Conservation (phyloP, 1,284 basidiomycete genomes). For the Rhodotorula sp. region DNA sequence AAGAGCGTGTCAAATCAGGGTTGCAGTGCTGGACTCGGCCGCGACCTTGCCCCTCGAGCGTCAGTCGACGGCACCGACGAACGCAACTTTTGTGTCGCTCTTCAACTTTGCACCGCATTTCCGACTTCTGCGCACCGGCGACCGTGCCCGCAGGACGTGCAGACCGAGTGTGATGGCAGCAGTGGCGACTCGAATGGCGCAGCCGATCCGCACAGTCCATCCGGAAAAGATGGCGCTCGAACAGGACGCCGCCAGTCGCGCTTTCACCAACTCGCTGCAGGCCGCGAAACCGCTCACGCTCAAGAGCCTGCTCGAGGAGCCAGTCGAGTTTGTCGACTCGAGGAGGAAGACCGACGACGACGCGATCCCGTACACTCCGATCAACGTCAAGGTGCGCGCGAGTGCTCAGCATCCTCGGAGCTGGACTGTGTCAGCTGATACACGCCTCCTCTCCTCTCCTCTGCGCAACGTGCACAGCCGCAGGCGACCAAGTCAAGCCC, state of each 20-base stretch:
- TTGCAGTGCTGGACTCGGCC: too few relatives aligned
- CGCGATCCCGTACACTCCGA: conserved; percentile 31
- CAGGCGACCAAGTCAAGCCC: background rate
- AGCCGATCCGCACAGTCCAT: conserved; percentile 8
- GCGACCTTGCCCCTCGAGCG: too few relatives aligned
- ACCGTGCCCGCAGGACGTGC: too few relatives aligned
- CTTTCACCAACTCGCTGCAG: conserved; percentile 6
- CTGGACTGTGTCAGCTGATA: too few relatives aligned
- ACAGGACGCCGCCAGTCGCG: background rate
- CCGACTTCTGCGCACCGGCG: too few relatives aligned
- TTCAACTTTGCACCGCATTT: too few relatives aligned
- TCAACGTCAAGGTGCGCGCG: conserved; percentile 25
- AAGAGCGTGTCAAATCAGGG: too few relatives aligned
- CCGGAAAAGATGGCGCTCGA: background rate
- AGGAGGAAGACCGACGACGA: conserved; percentile 13
- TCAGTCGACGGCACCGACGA: too few relatives aligned
- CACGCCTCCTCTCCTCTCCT: background rate
- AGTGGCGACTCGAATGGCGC: background rate
- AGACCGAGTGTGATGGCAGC: conserved; percentile 7
- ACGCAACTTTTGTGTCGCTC: too few relatives aligned
- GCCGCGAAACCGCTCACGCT: conserved; percentile 30
- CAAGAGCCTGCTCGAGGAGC: conserved; percentile 30
- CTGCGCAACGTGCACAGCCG: background rate
- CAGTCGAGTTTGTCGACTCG: conserved; percentile 28
- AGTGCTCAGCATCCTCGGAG: background rate